Evolutionary conservation across 2,329 filamentous ascomycete species (phyloP).

Genomic region (Penicillium sumatraense): DNA sequence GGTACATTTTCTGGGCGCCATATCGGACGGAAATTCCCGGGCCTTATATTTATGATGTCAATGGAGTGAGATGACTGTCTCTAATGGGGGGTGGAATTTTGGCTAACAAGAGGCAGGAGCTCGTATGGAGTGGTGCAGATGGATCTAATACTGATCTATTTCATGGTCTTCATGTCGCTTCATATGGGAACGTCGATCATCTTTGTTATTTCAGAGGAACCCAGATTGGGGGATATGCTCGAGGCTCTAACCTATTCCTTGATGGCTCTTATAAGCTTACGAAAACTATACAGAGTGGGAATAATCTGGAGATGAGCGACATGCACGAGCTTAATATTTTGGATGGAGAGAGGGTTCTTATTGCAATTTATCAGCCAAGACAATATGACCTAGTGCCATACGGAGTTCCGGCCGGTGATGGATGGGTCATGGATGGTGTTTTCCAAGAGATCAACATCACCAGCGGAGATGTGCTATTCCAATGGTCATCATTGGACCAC

Average conservation of each 20-base stretch:
- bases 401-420: conserved; percentile 52
- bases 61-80: too few relatives aligned
- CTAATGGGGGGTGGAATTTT: too few relatives aligned
- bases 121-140: conserved; percentile 60
- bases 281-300: too few relatives aligned
- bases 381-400: too few relatives aligned
- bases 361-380: conserved; percentile 58
- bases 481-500: too few relatives aligned
- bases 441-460: too few relatives aligned
- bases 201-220: too few relatives aligned
- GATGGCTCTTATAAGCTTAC: conserved; percentile 51
- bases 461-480: too few relatives aligned
- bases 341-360: conserved; percentile 54
- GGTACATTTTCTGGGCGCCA: conserved; percentile 39
- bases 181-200: conserved; percentile 57
- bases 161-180: conserved; percentile 54
- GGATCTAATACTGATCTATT: conserved; percentile 57
- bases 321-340: conserved; percentile 59
- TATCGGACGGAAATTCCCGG: conserved; percentile 52
- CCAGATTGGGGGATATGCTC: too few relatives aligned
- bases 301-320: too few relatives aligned
- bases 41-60: conserved; percentile 57
- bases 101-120: too few relatives aligned
- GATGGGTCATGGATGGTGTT: conserved; percentile 51
- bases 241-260: conserved; percentile 55